Evolutionary conservation across 805 yeast genomes (phyloP).

Genomic region (Blastobotrys americana): DNA sequence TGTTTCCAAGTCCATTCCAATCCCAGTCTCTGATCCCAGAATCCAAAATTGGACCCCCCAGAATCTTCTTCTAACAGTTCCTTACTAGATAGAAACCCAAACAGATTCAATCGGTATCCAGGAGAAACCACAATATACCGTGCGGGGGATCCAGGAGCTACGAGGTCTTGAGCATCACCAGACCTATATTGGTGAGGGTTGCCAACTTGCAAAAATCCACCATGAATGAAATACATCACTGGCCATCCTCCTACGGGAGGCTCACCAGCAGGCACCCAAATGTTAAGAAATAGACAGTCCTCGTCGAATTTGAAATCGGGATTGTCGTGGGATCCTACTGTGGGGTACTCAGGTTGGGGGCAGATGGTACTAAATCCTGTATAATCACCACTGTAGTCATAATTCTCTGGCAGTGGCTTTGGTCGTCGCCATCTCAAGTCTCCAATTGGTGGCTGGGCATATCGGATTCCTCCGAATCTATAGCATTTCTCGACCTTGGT

Average conservation of each 20-base stretch:
- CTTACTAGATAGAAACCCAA: conserved; percentile 36
- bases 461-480: conserved; percentile 28
- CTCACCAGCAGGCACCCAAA: conserved; percentile 34
- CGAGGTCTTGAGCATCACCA: conserved; percentile 13
- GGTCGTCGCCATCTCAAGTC: conserved; percentile 33
- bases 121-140: conserved; percentile 32
- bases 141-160: conserved; percentile 11
- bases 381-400: conserved; percentile 37
- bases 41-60: conserved; percentile 31
- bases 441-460: conserved; percentile 31
- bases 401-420: conserved; percentile 29
- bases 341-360: conserved; percentile 31
- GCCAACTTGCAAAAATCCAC: conserved; percentile 39
- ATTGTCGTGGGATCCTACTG: conserved; percentile 21
- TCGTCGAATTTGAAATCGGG: conserved; percentile 29
- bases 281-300: conserved; percentile 32
- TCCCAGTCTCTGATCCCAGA: conserved; percentile 40
- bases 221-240: conserved; percentile 37
- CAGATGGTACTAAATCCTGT: conserved; percentile 31
- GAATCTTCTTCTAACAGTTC: conserved; percentile 33
- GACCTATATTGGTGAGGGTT: conserved; percentile 15
- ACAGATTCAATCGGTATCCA: conserved; percentile 37
- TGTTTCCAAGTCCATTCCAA: conserved; percentile 38
- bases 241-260: conserved; percentile 39
- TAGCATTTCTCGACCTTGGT: conserved; percentile 1